Conservation (phyloP, 805 yeast species). For the Candida maltosa region DNA sequence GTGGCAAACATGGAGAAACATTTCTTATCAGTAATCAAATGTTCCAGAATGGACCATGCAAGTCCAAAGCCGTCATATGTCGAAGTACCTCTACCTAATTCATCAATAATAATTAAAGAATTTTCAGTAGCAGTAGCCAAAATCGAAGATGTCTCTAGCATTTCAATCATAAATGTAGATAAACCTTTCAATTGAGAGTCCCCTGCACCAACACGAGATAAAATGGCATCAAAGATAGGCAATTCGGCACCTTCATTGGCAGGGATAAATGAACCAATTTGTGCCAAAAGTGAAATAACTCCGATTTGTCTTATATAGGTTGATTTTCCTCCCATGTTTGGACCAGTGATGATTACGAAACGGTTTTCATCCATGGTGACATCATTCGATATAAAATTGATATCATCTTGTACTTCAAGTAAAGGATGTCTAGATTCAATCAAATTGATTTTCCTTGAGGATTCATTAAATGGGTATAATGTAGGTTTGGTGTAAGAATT, state of each 20-base stretch:
- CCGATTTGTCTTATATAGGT: conserved; percentile 90
- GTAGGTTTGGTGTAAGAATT: conserved; percentile 74
- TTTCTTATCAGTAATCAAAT: conserved; percentile 63
- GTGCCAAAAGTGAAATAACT: conserved; percentile 81
- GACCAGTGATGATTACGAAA: conserved; percentile 87
- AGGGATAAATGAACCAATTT: conserved; percentile 88
- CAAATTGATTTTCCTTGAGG: conserved; percentile 49
- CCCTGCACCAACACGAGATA: conserved; percentile 98
- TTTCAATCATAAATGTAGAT: conserved; percentile 88
- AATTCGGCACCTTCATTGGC: conserved; percentile 62
- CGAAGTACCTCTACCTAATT: conserved; percentile 87
- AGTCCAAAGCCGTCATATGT: conserved; percentile 96
- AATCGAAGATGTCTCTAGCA: conserved; percentile 90
- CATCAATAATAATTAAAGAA: conserved; percentile 87
- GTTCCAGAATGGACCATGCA: conserved; percentile 94
- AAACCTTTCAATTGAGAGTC: conserved; percentile 97
- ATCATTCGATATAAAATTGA: conserved; percentile 89
- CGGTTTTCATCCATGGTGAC: conserved; percentile 47
- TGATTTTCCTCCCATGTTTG: conserved; percentile 97
- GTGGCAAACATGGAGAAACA: conserved; percentile 93
- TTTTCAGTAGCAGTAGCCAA: conserved; percentile 73
- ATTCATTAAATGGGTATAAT: conserved; percentile 48
- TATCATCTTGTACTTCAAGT: conserved; percentile 86
- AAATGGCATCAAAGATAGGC: conserved; percentile 82
- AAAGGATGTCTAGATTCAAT: conserved; percentile 92